phyloP scores from a whole-genome alignment of 2,329 filamentous ascomycete genomes.

The Monosporascus cannonballus region DNA sequence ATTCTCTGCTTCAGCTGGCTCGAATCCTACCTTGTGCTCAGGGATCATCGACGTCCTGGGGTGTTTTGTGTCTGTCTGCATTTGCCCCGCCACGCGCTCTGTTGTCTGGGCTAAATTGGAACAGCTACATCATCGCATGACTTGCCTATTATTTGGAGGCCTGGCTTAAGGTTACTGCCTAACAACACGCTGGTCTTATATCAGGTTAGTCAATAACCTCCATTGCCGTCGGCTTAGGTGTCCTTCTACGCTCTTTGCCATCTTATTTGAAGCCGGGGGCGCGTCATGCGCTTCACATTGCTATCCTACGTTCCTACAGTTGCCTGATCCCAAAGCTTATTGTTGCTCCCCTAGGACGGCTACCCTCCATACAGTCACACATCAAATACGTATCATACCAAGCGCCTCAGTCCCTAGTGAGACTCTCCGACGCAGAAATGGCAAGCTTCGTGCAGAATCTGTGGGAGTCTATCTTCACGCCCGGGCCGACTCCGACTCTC shows the following conservation, averaged over 20 bases:
- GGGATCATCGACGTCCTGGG: background rate
- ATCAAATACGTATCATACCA: slow-evolving; percentile 6
- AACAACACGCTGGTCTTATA: slow-evolving; percentile 13
- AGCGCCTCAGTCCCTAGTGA: slow-evolving; percentile 14
- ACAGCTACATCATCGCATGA: background rate
- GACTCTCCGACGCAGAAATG: slow-evolving; percentile 33
- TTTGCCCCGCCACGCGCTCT: background rate
- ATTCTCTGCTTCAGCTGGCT: background rate
- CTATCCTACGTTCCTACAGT: background rate
- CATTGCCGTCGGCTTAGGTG: background rate
- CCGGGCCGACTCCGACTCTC: slow-evolving; percentile 82
- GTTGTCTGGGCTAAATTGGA: slow-evolving; percentile 11
- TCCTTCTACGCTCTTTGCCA: background rate
- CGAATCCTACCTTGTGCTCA: background rate
- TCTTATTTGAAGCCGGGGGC: background rate
- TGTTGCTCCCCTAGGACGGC: background rate
- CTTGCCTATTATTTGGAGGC: slow-evolving; percentile 1
- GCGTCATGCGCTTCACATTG: background rate
- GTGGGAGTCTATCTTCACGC: slow-evolving; percentile 89
- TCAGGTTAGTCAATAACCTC: slow-evolving; percentile 2
- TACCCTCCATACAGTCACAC: slow-evolving; percentile 14
- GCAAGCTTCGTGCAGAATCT: slow-evolving; percentile 65
- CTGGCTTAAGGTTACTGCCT: slow-evolving; percentile 8
- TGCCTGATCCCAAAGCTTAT: background rate
- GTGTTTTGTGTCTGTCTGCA: background rate